Conservation (phyloP, 1,284 basidiomycete genomes). For the Moesziomyces sp. region DNA sequence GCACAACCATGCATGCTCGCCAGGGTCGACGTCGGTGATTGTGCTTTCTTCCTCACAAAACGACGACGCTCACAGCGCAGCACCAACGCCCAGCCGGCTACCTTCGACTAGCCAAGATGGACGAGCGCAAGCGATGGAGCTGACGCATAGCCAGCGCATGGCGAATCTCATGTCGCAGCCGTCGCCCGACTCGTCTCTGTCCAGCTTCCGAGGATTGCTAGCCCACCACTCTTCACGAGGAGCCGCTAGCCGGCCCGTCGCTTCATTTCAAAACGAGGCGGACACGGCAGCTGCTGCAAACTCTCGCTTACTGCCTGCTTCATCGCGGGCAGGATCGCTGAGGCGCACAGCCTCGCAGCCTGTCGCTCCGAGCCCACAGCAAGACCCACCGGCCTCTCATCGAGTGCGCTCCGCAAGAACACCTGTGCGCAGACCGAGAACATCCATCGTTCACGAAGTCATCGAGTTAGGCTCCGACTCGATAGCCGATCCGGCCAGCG, state of each 20-base stretch:
- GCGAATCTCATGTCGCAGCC: constrained; percentile 20
- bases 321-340: constrained; percentile 21
- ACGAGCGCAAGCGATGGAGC: neutral
- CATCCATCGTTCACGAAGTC: constrained; percentile 13
- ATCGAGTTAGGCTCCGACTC: constrained; percentile 44
- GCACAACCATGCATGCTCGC: neutral
- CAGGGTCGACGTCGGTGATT: constrained; percentile 23
- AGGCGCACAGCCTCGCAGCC: constrained; percentile 36
- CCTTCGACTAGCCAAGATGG: neutral
- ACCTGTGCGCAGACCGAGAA: neutral
- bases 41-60: constrained; percentile 34
- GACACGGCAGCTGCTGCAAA: neutral
- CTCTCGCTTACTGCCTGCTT: constrained; percentile 8
- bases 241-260: neutral
- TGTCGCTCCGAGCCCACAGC: constrained; percentile 24
- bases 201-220: constrained; percentile 35
- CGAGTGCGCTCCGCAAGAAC: neutral
- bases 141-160: constrained; percentile 18
- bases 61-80: constrained; percentile 1
- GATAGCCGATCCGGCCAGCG: constrained; percentile 32
- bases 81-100: neutral
- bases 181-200: constrained; percentile 35
- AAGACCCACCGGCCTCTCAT: constrained; percentile 22
- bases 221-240: constrained; percentile 6
- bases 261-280: neutral